Base-by-base conservation (phyloP, 2,329 filamentous ascomycete species). In the Fusarium sterilihyphosum region DNA sequence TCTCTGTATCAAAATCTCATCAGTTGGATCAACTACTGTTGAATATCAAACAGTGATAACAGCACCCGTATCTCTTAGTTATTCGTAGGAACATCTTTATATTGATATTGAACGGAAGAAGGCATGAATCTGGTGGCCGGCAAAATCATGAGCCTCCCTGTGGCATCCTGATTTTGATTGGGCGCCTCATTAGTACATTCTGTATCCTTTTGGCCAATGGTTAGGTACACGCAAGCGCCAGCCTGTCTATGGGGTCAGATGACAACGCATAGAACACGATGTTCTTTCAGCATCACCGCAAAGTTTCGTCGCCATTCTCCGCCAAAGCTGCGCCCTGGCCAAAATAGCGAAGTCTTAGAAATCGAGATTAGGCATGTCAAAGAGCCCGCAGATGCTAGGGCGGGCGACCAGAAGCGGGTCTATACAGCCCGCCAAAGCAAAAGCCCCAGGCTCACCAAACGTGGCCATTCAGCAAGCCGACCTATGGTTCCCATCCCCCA, bases 1-100 rank as follows among this genome's bases (percentile, higher is more conserved):
- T 11, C 14, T 4, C 3, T 16, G 2, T 1, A 22, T 13, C 8
- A 8, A 9, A 14, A 14, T 41, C 0, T 4, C 13, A n/a, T n/a
- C 2, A 3, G 2, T 16, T n/a, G 8, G 8, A 16, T 43, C 2
- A n/a, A n/a, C 14, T 43, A 22, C 22, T 41, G 5, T 26, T 26
- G 26, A 26, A 26, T 26, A 26, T 26, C 5, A 5, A 26, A 26
- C 26, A 26, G 26, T 26, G 26, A 26, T 4, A 5, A 26, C 26
- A n/a, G n/a, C 26, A 5, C 5, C 26, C 26, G 26, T 26, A 26
- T 5, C 26, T 4, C 5, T 26, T 26, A 26, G 26, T 26, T 26
- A 26, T 26, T 4, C 5, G 26, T 26, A 26, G 26, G 4, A 26
- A 26, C 5, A 26, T 26, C 4, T 26, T 1, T 16, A 16, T n/a